Evolutionary conservation across 2,329 filamentous ascomycete species (phyloP), one percentile per base, ranked within the genome.

Genomic region (Escovopsis sp.): DNA sequence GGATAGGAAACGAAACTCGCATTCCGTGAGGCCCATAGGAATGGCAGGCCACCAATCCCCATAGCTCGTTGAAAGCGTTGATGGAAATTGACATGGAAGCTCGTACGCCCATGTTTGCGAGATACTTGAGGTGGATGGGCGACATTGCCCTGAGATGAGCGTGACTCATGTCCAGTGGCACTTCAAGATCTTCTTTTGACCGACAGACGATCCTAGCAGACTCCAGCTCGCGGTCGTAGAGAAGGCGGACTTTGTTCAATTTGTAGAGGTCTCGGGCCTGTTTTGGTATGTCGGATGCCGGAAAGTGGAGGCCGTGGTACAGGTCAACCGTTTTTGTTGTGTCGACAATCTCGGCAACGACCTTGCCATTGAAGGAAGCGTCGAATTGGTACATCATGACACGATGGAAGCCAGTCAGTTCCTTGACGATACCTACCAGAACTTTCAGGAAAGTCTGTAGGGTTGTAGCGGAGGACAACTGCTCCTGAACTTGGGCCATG

Each of bases 341-440:
- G 55, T 94, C 84, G 8, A 94, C 82, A 10, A 94, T 65, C 56
- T 94, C 87, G 1, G 86, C 86, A 5, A 94, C 86, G 1, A 94
- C 86, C 43, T 83, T 79, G 14, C 86, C 87, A 51, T 93, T 94
- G 68, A 81, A 91, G 1, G 70, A 61, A 5, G 77, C 68, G 57
- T 94, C 87, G 48, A 94, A 94, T 57, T 94, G 85, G 53, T 94
- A 94, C 2, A 94, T 73, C 84, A 94, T 88, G 38, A 94, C 84
- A 11, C 87, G 81, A 54, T 94, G 87, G 48, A 94, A 94, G 0
- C 87, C 86, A 0, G 86, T 93, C 39, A 94, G 57, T 53, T 94
- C 87, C 54, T 93, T 94, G 30, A 94, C 76, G 7, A 94, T 81
- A 0, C 86, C 86, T 0, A 89, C 82, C 3, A 91, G 61, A 6